These are phyloP conservation scores for Trypanosoma boissoni DNA, from an alignment of 208 protist genomes.

Conservation along the genomic window DNA sequence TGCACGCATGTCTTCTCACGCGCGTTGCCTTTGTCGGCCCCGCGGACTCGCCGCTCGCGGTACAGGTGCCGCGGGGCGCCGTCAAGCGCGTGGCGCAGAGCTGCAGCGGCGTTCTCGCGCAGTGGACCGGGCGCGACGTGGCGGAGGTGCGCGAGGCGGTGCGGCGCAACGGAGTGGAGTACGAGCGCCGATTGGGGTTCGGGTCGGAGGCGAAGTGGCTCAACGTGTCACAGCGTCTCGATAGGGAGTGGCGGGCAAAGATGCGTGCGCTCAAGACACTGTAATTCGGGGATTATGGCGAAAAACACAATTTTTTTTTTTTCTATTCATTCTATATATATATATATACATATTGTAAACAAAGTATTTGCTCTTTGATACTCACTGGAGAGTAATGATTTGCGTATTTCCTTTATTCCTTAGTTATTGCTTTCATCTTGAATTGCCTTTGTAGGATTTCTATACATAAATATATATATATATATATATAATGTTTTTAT, in stretches of 20 bases:
- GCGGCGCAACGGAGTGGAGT: background rate
- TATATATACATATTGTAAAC: background rate
- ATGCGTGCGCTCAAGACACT: constrained; percentile 1
- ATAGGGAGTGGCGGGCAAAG: constrained; percentile 11
- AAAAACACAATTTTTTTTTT: background rate
- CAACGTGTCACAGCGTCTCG: constrained; percentile 1
- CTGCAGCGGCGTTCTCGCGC: constrained; percentile 1
- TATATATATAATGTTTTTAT: background rate
- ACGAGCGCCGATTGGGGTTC: constrained; percentile 3
- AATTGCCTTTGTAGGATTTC: background rate
- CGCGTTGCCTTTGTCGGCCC: constrained; percentile 9
- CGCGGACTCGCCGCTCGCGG: constrained; percentile 8
- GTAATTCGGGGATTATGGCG: no score
- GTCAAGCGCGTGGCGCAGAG: background rate
- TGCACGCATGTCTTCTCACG: constrained; percentile 27
- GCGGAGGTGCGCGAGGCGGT: background rate
- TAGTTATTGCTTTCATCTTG: background rate
- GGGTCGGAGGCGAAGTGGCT: constrained; percentile 1
- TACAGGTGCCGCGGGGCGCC: background rate
- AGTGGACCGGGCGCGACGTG: no score
- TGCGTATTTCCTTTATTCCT: background rate
- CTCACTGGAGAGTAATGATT: no score
- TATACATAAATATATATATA: no score
- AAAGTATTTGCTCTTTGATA: background rate
- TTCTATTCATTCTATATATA: background rate